A percentile compares a stretch with the other conserved stretches of the same genome.
These are phyloP conservation scores for Porcisia deanei DNA, from an alignment of 208 protist species.

Conservation along the genomic window DNA sequence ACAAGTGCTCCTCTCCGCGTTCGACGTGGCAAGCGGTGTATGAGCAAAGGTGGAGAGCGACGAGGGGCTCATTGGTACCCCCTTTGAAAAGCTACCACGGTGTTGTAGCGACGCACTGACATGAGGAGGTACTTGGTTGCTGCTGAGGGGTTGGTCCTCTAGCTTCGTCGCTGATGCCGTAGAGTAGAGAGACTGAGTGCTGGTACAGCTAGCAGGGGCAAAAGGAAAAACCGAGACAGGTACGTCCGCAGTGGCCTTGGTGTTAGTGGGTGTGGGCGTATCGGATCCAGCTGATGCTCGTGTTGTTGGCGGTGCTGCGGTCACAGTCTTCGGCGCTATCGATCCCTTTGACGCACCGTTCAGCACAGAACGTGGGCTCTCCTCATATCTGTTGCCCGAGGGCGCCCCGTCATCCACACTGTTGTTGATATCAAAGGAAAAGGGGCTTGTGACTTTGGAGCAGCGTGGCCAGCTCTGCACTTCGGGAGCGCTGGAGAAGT, in stretches of 20 bases:
- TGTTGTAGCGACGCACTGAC: neutral
- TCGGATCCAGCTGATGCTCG: neutral
- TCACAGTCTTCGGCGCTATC: neutral
- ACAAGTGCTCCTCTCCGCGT: neutral
- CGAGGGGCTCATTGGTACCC: neutral
- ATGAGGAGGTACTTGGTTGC: neutral
- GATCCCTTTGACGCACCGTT: neutral
- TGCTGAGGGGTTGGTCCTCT: neutral
- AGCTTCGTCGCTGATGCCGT: neutral
- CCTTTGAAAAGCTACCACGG: neutral
- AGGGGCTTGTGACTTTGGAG: constrained; percentile 10
- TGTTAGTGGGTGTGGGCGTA: neutral
- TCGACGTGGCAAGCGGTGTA: neutral
- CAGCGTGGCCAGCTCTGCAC: constrained; percentile 9
- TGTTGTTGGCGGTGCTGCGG: neutral
- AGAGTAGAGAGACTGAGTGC: neutral
- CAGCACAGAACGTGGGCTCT: neutral
- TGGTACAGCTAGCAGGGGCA: neutral
- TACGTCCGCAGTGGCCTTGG: neutral
- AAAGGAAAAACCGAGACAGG: too few species aligned
- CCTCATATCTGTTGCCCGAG: neutral
- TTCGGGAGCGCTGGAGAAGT: constrained; percentile 17
- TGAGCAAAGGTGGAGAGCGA: neutral
- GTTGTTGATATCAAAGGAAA: neutral
- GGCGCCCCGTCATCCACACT: neutral